phyloP scores from a whole-genome alignment of 495 filamentous ascomycete genomes.

The Pseudoneurospora amorphoporcata region DNA sequence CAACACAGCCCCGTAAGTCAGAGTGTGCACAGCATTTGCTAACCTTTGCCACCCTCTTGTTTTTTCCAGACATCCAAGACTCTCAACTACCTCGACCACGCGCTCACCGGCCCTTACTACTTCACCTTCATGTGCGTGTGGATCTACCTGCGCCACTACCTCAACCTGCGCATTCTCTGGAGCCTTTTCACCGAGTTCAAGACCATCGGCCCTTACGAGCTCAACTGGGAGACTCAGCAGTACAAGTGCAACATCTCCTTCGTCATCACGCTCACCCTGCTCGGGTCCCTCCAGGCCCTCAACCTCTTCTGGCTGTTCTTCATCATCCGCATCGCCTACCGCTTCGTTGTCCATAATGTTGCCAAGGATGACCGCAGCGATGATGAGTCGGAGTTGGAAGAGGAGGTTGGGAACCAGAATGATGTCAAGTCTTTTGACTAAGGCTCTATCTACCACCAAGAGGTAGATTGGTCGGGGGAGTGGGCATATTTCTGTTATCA shows the following conservation, averaged over 20 bases:
- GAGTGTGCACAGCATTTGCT: slow-evolving; percentile 2
- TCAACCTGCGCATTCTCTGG: slow-evolving; percentile 82
- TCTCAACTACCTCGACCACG: slow-evolving; percentile 81
- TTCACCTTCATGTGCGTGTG: slow-evolving; percentile 71
- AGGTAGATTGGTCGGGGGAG: background rate
- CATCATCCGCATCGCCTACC: slow-evolving; percentile 63
- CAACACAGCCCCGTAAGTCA: background rate
- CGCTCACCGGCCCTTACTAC: slow-evolving; percentile 73
- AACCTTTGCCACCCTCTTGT: background rate
- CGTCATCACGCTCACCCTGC: slow-evolving; percentile 57
- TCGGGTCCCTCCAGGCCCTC: slow-evolving; percentile 65
- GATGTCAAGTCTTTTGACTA: background rate
- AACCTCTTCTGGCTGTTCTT: slow-evolving; percentile 85
- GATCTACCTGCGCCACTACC: slow-evolving; percentile 85
- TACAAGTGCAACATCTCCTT: slow-evolving; percentile 77
- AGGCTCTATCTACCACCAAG: background rate
- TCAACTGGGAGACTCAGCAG: slow-evolving; percentile 75
- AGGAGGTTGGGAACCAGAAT: background rate
- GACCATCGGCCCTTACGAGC: slow-evolving; percentile 76
- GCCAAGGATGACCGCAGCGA: slow-evolving; percentile 46
- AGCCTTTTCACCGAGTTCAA: slow-evolving; percentile 80
- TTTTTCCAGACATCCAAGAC: slow-evolving; percentile 70
- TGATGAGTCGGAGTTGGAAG: slow-evolving; percentile 35
- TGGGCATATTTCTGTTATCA: background rate
- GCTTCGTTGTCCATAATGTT: slow-evolving; percentile 37